Conservation (phyloP, 208 protist genomes). For the Sergeia podlipaevii region DNA sequence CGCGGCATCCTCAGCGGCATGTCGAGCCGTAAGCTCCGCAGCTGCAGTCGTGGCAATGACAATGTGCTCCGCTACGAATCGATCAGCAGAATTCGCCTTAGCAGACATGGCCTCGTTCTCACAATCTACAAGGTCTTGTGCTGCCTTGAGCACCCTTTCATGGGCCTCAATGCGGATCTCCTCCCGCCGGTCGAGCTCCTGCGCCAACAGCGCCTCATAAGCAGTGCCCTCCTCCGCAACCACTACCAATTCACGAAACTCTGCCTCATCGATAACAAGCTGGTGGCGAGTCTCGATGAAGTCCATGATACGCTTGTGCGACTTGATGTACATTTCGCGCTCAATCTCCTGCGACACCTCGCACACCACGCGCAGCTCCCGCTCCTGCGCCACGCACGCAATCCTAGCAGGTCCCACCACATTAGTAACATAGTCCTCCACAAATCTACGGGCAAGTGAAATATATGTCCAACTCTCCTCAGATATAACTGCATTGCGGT, state of each 20-base stretch:
- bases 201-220: too few species aligned
- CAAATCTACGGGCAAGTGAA: too few species aligned
- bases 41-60: background rate
- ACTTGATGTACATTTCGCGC: background rate
- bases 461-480: conserved; percentile 33
- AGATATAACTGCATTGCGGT: conserved; percentile 26
- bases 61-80: too few species aligned
- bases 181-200: conserved; percentile 15
- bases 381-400: conserved; percentile 8
- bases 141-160: conserved; percentile 9
- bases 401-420: conserved; percentile 6
- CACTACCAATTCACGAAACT: too few species aligned
- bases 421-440: too few species aligned
- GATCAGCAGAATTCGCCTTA: too few species aligned
- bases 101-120: too few species aligned
- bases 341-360: conserved; percentile 30
- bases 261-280: too few species aligned
- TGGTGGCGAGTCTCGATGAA: too few species aligned
- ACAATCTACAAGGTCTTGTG: too few species aligned
- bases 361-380: conserved; percentile 13
- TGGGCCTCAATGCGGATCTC: conserved; percentile 16
- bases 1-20: background rate
- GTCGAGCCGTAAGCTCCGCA: background rate
- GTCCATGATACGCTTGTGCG: background rate
- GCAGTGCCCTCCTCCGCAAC: too few species aligned